Base-by-base conservation (phyloP, 768 basidiomycete genomes). In the Boletus rufocinnamomeus region DNA sequence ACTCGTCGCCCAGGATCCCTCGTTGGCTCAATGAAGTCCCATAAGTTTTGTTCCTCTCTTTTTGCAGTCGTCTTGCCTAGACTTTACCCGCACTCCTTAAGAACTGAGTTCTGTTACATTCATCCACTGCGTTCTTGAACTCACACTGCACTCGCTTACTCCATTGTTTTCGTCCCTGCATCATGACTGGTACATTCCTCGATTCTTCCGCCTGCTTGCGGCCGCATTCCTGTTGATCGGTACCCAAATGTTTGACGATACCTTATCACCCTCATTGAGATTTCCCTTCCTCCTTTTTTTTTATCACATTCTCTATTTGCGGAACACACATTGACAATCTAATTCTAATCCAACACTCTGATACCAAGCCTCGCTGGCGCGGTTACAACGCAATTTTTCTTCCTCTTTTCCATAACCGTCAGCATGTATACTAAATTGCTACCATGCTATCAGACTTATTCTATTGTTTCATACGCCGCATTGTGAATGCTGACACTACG, bases 401-500 rank as follows among this genome's bases (percentile, higher is more conserved):
- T 21, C 10, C 25, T 40, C 13, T 30, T 40, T 38, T 56, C 30
- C 54, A 52, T 25, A 58, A 50, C 48, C 46, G 60, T 63, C 56
- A 65, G 54, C 68, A 65, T 69, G 64, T 64, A 62, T 51, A 60
- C 45, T 56, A 61, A 52, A 59, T 61, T 61, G 60, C 19, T 59
- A 35, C 63, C 62, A 41, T 52, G 54, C 57, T 59, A 55, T 60
- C 49, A 57, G 53, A 59, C 49, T 55, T 61, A 35, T 44, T 61
- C 57, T 16, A 50, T 61, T 45, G 56, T 56, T 27, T 77, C 74
- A 72, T 98, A 97, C 14, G 97, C 96, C 50, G 93, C 87, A 66
- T 88, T 92, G 81, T 99, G 97, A 67, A 98, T 98, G 74, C 84
- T 88, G 69, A 98, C 96, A 62, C 92, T 94, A 50, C 97, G 82